Evolutionary conservation across 2,329 filamentous ascomycete genomes (phyloP).

Genomic region (Fonsecaea erecta): DNA sequence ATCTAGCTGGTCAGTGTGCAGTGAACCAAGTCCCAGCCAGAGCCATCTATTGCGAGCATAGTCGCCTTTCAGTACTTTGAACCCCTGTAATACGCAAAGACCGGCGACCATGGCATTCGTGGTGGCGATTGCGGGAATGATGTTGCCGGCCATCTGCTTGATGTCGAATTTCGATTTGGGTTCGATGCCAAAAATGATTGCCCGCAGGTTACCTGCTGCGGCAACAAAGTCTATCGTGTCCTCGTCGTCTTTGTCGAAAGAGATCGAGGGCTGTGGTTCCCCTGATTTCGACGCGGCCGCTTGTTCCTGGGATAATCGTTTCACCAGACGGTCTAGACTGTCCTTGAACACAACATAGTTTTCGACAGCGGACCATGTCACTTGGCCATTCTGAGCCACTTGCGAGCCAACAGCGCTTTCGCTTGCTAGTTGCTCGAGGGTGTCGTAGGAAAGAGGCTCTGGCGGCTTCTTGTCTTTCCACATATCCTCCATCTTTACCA

Average conservation of each 20-base stretch:
- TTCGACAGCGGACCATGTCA: slow-evolving; percentile 78
- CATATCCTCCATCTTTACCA: slow-evolving; percentile 91
- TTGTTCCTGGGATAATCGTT: slow-evolving; percentile 70
- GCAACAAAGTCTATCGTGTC: slow-evolving; percentile 95
- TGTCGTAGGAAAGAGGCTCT: slow-evolving; percentile 71
- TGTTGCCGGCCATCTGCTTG: slow-evolving; percentile 99
- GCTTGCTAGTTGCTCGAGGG: slow-evolving; percentile 58
- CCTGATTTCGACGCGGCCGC: slow-evolving; percentile 53
- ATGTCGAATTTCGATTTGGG: slow-evolving; percentile 91
- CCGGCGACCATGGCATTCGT: slow-evolving; percentile 96
- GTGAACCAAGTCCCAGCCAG: slow-evolving; percentile 70
- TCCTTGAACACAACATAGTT: slow-evolving; percentile 86
- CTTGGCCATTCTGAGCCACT: slow-evolving; percentile 70
- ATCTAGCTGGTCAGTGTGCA: slow-evolving; percentile 62
- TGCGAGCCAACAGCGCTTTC: slow-evolving; percentile 58
- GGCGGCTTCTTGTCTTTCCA: slow-evolving; percentile 85
- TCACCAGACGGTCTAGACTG: slow-evolving; percentile 74
- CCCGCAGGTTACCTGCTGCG: slow-evolving; percentile 86
- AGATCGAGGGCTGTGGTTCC: slow-evolving; percentile 64
- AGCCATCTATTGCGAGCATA: slow-evolving; percentile 77
- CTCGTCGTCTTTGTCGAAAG: slow-evolving; percentile 95
- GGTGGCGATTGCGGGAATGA: slow-evolving; percentile 96
- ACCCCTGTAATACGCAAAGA: slow-evolving; percentile 87
- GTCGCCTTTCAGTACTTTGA: slow-evolving; percentile 81
- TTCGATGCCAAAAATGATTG: slow-evolving; percentile 86